Conservation (phyloP, 2,329 filamentous ascomycete species). For the Talaromyces marneffei region DNA sequence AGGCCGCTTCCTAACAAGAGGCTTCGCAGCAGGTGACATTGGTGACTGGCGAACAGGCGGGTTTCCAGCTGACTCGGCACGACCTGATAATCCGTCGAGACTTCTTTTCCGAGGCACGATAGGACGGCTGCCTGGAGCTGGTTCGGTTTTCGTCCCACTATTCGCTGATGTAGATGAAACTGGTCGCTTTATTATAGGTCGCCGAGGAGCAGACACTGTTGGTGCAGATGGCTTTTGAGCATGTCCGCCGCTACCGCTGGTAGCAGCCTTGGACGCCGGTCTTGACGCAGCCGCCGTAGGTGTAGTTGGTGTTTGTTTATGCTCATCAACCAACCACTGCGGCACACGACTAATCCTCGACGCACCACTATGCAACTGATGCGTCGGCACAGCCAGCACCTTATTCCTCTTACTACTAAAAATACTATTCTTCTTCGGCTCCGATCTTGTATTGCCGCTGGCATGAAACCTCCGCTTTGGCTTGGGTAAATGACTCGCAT, state of each 20-base stretch:
- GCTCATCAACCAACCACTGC: constrained; percentile 37
- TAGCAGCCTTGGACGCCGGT: neutral
- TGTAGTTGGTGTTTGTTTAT: constrained; percentile 26
- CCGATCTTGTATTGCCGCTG: constrained; percentile 17
- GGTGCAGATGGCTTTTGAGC: neutral
- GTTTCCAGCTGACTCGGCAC: neutral
- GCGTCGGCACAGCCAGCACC: constrained; percentile 35
- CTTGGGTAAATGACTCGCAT: constrained; percentile 2
- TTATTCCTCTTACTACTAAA: constrained; percentile 34
- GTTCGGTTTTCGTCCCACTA: neutral
- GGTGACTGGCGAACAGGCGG: neutral
- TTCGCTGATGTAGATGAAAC: neutral
- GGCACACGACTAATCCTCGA: constrained; percentile 37
- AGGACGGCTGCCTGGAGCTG: neutral
- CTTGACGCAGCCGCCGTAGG: constrained; percentile 4
- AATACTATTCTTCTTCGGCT: constrained; percentile 29
- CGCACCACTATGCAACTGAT: constrained; percentile 35
- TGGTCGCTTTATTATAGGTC: neutral
- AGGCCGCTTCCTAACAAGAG: constrained; percentile 4
- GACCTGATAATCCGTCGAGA: neutral
- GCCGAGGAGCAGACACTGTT: neutral
- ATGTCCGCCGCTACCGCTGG: neutral
- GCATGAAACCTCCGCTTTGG: constrained; percentile 5
- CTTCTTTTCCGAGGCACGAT: neutral
- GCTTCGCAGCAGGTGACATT: neutral